Evolutionary conservation across 2,329 filamentous ascomycete species (phyloP).

Genomic region (Fusarium aywerte): DNA sequence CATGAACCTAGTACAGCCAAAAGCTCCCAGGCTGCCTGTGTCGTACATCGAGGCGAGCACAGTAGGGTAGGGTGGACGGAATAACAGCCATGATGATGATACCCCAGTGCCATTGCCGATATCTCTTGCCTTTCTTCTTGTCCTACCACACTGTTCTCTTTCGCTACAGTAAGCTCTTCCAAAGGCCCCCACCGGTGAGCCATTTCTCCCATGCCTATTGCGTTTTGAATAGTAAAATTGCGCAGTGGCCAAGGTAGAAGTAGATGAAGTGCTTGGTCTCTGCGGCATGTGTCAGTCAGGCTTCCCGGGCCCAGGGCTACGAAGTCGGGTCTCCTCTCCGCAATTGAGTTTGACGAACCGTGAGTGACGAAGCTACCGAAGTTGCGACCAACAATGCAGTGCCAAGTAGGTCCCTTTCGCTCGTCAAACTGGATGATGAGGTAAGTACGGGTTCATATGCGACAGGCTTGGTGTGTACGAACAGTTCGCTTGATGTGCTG

Average conservation of each 20-base stretch:
- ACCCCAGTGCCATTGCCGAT: conserved; percentile 10
- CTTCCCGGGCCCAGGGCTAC: conserved; percentile 2
- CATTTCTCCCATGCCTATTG: conserved; percentile 69
- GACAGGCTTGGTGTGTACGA: conserved; percentile 28
- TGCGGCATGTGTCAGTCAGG: conserved; percentile 54
- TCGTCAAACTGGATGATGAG: conserved; percentile 80
- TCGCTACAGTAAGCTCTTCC: conserved; percentile 47
- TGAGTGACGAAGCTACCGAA: conserved; percentile 99
- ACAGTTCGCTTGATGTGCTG: conserved; percentile 96
- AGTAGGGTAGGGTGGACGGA: conserved; percentile 33
- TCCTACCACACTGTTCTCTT: conserved; percentile 34
- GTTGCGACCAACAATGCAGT: conserved; percentile 98
- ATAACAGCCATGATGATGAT: conserved; percentile 34
- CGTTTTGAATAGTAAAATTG: conserved; percentile 98
- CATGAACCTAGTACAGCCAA: conserved; percentile 38
- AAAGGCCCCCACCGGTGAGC: conserved; percentile 45
- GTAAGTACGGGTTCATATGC: conserved; percentile 26
- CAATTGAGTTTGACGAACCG: conserved; percentile 66
- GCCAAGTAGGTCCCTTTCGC: conserved; percentile 97
- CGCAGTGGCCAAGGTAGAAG: conserved; percentile 98
- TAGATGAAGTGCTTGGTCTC: conserved; percentile 99
- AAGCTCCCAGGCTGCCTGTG: conserved; percentile 22
- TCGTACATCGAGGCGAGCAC: conserved; percentile 35
- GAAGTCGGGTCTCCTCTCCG: not conserved
- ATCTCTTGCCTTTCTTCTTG: conserved; percentile 21